A percentile compares a stretch with the other conserved stretches of the same genome.
These are phyloP conservation scores for Neurospora sp. DNA, from an alignment of 2,329 filamentous ascomycete species.

Conservation along the genomic window DNA sequence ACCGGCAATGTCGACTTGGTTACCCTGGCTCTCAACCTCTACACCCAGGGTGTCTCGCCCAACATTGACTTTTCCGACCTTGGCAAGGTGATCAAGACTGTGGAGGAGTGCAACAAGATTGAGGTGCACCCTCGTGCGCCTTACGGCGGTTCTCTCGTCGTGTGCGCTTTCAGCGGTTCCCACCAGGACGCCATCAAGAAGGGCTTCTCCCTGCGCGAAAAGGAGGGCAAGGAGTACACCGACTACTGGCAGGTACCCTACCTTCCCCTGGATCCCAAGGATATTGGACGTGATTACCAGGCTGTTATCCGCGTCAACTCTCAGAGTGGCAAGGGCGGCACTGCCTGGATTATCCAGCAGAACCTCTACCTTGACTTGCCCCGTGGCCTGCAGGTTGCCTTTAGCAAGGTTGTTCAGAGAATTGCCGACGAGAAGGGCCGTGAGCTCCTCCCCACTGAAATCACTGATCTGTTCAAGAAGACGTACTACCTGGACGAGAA, in stretches of 20 bases:
- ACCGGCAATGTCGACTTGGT: constrained; percentile 95
- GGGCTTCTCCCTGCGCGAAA: constrained; percentile 64
- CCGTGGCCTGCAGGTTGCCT: constrained; percentile 83
- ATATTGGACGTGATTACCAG: constrained; percentile 95
- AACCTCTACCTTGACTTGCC: constrained; percentile 87
- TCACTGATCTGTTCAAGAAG: constrained; percentile 76
- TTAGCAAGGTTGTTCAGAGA: constrained; percentile 76
- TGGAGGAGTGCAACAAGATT: constrained; percentile 91
- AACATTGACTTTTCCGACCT: constrained; percentile 89
- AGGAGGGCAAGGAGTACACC: constrained; percentile 46
- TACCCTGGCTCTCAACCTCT: constrained; percentile 84
- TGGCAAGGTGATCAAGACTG: constrained; percentile 72
- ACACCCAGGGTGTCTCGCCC: constrained; percentile 82
- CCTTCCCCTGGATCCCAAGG: constrained; percentile 81
- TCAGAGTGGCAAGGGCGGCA: constrained; percentile 88
- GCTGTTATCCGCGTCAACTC: constrained; percentile 97
- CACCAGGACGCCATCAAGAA: constrained; percentile 98
- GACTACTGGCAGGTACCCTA: constrained; percentile 80
- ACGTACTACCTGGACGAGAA: constrained; percentile 80
- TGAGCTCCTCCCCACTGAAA: constrained; percentile 76
- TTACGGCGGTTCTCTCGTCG: constrained; percentile 85
- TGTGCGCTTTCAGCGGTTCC: constrained; percentile 81
- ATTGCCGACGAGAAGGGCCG: constrained; percentile 71
- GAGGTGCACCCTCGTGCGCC: constrained; percentile 82
- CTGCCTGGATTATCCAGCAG: constrained; percentile 86